phyloP scores from a whole-genome alignment of 2,329 filamentous ascomycete species.

The Cercospora brassicicola region DNA sequence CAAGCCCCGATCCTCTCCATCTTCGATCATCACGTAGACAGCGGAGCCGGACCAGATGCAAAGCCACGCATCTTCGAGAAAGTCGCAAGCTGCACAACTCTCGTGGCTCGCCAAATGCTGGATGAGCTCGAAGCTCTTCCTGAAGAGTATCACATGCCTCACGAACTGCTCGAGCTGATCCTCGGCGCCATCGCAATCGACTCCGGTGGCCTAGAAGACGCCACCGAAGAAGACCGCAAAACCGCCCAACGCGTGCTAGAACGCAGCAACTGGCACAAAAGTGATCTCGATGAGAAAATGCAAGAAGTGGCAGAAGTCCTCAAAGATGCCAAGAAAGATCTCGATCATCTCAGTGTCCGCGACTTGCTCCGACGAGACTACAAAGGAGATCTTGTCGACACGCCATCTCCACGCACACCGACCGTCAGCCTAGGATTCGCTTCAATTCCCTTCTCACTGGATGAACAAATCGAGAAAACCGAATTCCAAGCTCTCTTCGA shows the following conservation, averaged over 20 bases:
- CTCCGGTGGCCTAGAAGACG: constrained; percentile 44
- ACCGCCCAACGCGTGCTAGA: constrained; percentile 44
- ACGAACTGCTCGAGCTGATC: constrained; percentile 52
- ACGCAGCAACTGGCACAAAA: constrained; percentile 47
- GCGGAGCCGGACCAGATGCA: constrained; percentile 45
- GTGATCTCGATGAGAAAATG: constrained; percentile 46
- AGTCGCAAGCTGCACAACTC: constrained; percentile 48
- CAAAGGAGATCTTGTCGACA: constrained; percentile 52
- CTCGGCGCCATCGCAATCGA: constrained; percentile 52
- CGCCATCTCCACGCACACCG: constrained; percentile 48
- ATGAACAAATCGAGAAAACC: constrained; percentile 49
- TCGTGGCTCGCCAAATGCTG: constrained; percentile 51
- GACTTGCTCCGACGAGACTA: constrained; percentile 51
- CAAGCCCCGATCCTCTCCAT: constrained; percentile 48
- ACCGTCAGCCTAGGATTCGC: constrained; percentile 51
- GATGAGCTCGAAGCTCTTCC: constrained; percentile 48
- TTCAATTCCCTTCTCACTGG: constrained; percentile 49
- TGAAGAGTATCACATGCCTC: constrained; percentile 51
- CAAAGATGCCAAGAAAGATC: constrained; percentile 46
- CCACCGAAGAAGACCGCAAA: constrained; percentile 44
- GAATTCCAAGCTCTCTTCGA: constrained; percentile 51
- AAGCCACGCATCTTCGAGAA: constrained; percentile 49
- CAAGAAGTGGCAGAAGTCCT: constrained; percentile 45
- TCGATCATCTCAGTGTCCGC: constrained; percentile 45
- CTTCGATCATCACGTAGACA: constrained; percentile 51